phyloP scores from a whole-genome alignment of 352 stramenopile genomes.

The Globisporangium sylvaticum region DNA sequence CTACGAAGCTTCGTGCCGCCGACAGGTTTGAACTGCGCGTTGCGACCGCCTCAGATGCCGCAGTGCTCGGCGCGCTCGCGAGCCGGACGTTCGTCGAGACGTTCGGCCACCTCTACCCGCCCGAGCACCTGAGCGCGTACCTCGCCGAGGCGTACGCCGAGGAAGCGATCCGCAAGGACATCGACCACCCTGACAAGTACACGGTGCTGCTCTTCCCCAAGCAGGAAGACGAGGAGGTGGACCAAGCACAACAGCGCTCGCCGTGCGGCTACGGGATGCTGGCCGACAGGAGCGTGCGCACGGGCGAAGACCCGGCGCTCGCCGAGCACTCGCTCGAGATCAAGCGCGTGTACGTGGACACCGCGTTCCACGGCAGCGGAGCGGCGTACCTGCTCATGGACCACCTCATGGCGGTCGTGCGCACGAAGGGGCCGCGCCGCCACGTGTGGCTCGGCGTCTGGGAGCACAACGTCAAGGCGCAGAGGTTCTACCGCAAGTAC shows the following conservation, averaged over 20 bases:
- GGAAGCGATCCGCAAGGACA: constrained; percentile 18
- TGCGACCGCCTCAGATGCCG: constrained; percentile 17
- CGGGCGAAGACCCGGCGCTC: constrained; percentile 17
- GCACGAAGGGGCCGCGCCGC: constrained; percentile 12
- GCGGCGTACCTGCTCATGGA: constrained; percentile 24
- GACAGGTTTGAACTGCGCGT: constrained; percentile 16
- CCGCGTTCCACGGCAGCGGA: constrained; percentile 24
- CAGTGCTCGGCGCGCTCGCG: constrained; percentile 19
- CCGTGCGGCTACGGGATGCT: constrained; percentile 28
- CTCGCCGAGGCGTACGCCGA: constrained; percentile 17
- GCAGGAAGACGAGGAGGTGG: background rate
- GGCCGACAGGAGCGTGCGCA: constrained; percentile 18
- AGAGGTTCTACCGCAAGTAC: constrained; percentile 35
- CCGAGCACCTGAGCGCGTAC: constrained; percentile 18
- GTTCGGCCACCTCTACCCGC: constrained; percentile 25
- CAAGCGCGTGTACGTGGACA: constrained; percentile 32
- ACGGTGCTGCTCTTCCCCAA: constrained; percentile 25
- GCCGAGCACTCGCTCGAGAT: constrained; percentile 24
- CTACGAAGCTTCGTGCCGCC: background rate
- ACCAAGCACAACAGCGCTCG: background rate
- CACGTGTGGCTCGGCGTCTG: constrained; percentile 31
- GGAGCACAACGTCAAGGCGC: constrained; percentile 28
- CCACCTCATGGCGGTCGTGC: constrained; percentile 23
- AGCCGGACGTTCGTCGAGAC: constrained; percentile 29
- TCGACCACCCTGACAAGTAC: constrained; percentile 22